phyloP scores from a whole-genome alignment of 148 eudicot species.

The Vaccinium darrowii region DNA sequence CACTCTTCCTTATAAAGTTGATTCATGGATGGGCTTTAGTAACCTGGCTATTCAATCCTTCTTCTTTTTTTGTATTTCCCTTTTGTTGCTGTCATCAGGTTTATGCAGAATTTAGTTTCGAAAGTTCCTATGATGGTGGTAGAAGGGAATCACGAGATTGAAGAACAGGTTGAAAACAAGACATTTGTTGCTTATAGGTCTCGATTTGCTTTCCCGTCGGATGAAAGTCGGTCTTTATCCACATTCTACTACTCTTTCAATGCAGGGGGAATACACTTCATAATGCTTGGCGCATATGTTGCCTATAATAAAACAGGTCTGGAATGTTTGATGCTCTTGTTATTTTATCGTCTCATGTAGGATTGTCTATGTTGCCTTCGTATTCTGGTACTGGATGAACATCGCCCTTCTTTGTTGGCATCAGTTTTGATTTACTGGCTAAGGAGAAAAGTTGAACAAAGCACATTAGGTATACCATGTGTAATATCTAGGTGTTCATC shows the following conservation, averaged over 20 bases:
- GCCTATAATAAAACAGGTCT: constrained; percentile 76
- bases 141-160: constrained; percentile 97
- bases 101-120: constrained; percentile 79
- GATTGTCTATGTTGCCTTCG: constrained; percentile 3
- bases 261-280: constrained; percentile 93
- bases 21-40: constrained; percentile 6
- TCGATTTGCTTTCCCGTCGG: constrained; percentile 92
- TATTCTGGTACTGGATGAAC: neutral
- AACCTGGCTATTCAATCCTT: neutral
- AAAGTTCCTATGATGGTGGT: constrained; percentile 88
- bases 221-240: constrained; percentile 79
- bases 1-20: constrained; percentile 6
- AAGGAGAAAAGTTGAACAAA: neutral
- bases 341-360: neutral
- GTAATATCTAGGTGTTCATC: neutral
- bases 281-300: constrained; percentile 88
- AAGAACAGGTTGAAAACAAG: constrained; percentile 61
- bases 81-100: constrained; percentile 43
- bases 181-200: constrained; percentile 88
- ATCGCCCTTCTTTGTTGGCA: neutral
- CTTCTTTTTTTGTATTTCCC: neutral
- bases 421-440: neutral
- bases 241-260: constrained; percentile 90
- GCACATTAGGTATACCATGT: neutral
- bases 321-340: neutral